phyloP scores from a whole-genome alignment of 306 rosid genomes.

The Styphnolobium japonicum region DNA sequence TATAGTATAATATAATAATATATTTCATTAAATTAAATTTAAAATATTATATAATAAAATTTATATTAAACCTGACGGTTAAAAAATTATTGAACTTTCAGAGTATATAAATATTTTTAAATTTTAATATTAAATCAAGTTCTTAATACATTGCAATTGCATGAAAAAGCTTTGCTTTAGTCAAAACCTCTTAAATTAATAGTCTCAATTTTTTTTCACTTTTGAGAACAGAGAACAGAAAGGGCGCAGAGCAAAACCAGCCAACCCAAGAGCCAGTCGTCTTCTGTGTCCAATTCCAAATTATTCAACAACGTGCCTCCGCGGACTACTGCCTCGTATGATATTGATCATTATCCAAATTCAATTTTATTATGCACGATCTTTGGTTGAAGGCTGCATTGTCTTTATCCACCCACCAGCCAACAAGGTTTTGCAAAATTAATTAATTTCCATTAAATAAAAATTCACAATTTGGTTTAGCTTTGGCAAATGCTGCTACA shows the following conservation, averaged over 20 bases:
- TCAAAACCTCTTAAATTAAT: not conserved
- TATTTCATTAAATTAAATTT: no score
- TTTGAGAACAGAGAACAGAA: not conserved
- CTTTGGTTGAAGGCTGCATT: slow-evolving; percentile 42
- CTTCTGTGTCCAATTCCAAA: not conserved
- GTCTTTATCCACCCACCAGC: slow-evolving; percentile 28
- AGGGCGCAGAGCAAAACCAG: not conserved
- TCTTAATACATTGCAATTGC: no score
- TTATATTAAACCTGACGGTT: no score
- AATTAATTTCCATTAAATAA: not conserved
- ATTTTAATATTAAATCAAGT: no score
- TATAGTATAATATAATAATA: no score
- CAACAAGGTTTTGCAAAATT: not conserved
- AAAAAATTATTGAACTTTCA: no score
- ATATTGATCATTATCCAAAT: not conserved
- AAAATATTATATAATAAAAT: no score
- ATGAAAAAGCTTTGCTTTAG: not conserved
- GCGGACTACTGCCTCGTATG: not conserved
- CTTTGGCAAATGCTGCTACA: no score
- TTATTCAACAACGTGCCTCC: not conserved
- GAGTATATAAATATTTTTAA: no score
- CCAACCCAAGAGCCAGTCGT: not conserved
- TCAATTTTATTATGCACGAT: not conserved
- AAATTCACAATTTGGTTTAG: not conserved
- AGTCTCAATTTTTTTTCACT: no score